Percentiles rank a stretch among this genome's conserved stretches.
These are phyloP conservation scores for Fusarium sarcochroum DNA, from an alignment of 2,329 filamentous ascomycete species.

Conservation along the genomic window DNA sequence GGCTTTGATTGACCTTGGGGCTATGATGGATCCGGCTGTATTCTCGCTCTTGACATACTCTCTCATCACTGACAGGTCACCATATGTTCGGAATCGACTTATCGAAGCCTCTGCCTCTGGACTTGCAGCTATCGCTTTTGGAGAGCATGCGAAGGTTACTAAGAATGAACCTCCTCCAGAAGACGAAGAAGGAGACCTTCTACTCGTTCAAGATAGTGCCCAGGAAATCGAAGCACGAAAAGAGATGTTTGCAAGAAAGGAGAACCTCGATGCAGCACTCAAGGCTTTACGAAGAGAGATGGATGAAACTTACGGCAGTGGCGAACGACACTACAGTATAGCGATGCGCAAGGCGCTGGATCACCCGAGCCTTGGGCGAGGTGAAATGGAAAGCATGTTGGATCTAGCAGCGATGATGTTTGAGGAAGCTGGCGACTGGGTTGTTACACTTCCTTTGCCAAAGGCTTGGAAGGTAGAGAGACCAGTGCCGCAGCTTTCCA, in stretches of 20 bases:
- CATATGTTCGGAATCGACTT: slow-evolving; percentile 72
- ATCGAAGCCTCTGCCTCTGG: slow-evolving; percentile 72
- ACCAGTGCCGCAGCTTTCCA: slow-evolving; percentile 53
- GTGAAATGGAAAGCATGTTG: slow-evolving; percentile 59
- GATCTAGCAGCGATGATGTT: slow-evolving; percentile 64
- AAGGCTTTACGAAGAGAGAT: slow-evolving; percentile 60
- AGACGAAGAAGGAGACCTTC: slow-evolving; percentile 54
- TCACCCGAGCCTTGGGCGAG: slow-evolving; percentile 56
- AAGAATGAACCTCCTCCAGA: slow-evolving; percentile 57
- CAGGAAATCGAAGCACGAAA: slow-evolving; percentile 70
- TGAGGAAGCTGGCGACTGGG: slow-evolving; percentile 60
- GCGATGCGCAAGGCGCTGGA: slow-evolving; percentile 61
- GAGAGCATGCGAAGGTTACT: slow-evolving; percentile 66
- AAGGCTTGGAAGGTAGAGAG: slow-evolving; percentile 59
- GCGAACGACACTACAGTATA: slow-evolving; percentile 57
- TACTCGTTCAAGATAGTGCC: slow-evolving; percentile 60
- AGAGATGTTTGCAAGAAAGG: slow-evolving; percentile 75
- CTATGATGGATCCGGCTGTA: slow-evolving; percentile 68
- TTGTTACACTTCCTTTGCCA: slow-evolving; percentile 58
- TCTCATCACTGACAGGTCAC: slow-evolving; percentile 73
- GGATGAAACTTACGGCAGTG: slow-evolving; percentile 57
- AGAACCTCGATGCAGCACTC: slow-evolving; percentile 71
- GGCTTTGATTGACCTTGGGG: slow-evolving; percentile 73
- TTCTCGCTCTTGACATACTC: slow-evolving; percentile 70
- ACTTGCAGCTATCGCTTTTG: slow-evolving; percentile 74